Conservation (phyloP, 768 basidiomycete species). For the Amanita pallidorosea region DNA sequence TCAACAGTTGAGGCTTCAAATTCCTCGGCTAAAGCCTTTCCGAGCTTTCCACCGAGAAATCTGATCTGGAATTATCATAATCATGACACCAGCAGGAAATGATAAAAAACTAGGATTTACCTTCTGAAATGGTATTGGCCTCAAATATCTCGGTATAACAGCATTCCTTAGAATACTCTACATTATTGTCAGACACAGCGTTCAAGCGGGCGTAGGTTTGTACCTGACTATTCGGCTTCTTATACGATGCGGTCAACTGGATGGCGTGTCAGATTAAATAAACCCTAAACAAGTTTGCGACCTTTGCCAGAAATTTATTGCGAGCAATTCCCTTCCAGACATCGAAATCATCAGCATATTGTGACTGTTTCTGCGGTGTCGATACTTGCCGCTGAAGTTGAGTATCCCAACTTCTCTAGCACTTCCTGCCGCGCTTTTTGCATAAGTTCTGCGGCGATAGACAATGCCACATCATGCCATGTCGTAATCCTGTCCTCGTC, state of each 20-base stretch:
- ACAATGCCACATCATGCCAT: slow-evolving; percentile 91
- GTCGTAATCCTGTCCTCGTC: slow-evolving; percentile 30
- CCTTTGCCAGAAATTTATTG: slow-evolving; percentile 95
- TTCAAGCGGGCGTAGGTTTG: not conserved
- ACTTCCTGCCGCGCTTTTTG: slow-evolving; percentile 61
- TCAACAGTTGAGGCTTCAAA: slow-evolving; percentile 86
- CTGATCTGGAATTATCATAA: slow-evolving; percentile 44
- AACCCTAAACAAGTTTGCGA: slow-evolving; percentile 13
- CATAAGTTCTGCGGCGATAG: slow-evolving; percentile 85
- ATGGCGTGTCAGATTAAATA: not conserved
- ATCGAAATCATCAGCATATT: not conserved
- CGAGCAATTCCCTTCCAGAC: slow-evolving; percentile 69
- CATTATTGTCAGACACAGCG: not conserved
- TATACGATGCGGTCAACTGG: slow-evolving; percentile 82
- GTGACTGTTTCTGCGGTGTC: not conserved
- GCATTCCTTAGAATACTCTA: slow-evolving; percentile 78
- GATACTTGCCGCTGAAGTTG: slow-evolving; percentile 75
- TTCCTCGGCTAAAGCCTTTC: slow-evolving; percentile 74
- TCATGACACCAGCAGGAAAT: not conserved
- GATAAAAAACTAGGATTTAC: slow-evolving; percentile 20
- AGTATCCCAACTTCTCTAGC: slow-evolving; percentile 68
- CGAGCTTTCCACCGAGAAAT: slow-evolving; percentile 91
- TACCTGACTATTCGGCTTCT: slow-evolving; percentile 85
- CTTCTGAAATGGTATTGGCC: slow-evolving; percentile 83
- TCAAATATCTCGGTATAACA: slow-evolving; percentile 78